Evolutionary conservation across 2,329 filamentous ascomycete species (phyloP).

Genomic region (Aureobasidium melanogenum): DNA sequence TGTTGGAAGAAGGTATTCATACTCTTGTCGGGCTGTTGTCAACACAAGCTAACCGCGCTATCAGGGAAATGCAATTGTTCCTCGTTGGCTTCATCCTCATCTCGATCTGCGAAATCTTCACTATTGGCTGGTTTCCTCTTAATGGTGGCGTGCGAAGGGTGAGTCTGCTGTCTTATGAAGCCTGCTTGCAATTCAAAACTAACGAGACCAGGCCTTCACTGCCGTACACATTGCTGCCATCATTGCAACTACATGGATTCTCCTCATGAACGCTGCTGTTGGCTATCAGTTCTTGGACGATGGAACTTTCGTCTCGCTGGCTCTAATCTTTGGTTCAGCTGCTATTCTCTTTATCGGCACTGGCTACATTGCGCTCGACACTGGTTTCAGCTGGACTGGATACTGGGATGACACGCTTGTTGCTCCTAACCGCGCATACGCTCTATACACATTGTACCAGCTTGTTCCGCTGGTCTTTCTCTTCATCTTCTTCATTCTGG

Average conservation of each 20-base stretch:
- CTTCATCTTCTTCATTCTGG: constrained; percentile 76
- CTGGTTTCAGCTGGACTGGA: constrained; percentile 74
- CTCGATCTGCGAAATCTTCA: constrained; percentile 93
- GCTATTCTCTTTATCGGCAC: constrained; percentile 73
- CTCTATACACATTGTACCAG: constrained; percentile 90
- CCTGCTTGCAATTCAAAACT: not conserved
- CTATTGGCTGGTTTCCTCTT: constrained; percentile 80
- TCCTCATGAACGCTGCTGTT: constrained; percentile 84
- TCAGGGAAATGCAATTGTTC: constrained; percentile 93
- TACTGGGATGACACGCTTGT: constrained; percentile 55
- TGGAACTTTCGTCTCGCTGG: constrained; percentile 75
- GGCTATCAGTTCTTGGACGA: constrained; percentile 93
- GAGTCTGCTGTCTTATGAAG: constrained; percentile 26
- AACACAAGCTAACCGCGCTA: not conserved
- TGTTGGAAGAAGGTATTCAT: constrained; percentile 73
- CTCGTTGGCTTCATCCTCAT: constrained; percentile 77
- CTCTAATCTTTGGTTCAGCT: constrained; percentile 63
- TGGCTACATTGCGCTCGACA: constrained; percentile 92
- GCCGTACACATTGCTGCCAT: constrained; percentile 87
- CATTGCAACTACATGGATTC: constrained; percentile 82
- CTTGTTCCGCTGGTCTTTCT: constrained; percentile 81
- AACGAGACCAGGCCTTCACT: constrained; percentile 60
- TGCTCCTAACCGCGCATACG: constrained; percentile 59
- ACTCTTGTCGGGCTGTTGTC: not conserved
- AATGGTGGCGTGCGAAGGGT: constrained; percentile 61